A percentile compares a stretch with the other conserved stretches of the same genome.
Evolutionary conservation across 1,284 basidiomycete genomes (phyloP).

Genomic region (Phellinidium pouzarii): DNA sequence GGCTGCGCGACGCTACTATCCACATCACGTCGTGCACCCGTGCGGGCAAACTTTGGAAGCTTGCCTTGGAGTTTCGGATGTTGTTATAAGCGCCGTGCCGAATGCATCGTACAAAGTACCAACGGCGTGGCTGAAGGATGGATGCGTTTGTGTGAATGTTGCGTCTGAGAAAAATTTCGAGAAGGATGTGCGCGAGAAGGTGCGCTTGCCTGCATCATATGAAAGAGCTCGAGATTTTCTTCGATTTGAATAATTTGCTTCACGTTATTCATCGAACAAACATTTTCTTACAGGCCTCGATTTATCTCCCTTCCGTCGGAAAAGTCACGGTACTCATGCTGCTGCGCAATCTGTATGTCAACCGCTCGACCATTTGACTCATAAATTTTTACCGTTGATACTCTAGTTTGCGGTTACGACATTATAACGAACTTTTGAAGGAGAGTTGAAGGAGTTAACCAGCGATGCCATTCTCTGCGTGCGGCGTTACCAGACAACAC

Average conservation of each 20-base stretch:
- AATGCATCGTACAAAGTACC: constrained; percentile 83
- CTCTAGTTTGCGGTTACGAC: constrained; percentile 62
- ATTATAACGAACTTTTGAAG: constrained; percentile 46
- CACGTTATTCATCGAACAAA: too few species aligned
- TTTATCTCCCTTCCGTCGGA: constrained; percentile 91
- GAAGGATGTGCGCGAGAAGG: constrained; percentile 86
- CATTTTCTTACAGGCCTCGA: constrained; percentile 56
- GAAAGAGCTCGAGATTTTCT: too few species aligned
- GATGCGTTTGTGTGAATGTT: constrained; percentile 90
- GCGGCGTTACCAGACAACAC: not conserved
- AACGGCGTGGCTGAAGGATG: constrained; percentile 86
- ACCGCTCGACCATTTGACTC: not conserved
- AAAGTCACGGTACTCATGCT: constrained; percentile 98
- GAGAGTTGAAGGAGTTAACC: constrained; percentile 9
- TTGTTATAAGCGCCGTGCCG: constrained; percentile 89
- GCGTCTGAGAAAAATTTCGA: constrained; percentile 97
- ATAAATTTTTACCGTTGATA: constrained; percentile 4
- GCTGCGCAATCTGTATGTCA: constrained; percentile 80
- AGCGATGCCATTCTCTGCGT: not conserved
- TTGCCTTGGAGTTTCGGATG: constrained; percentile 78
- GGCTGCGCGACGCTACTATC: constrained; percentile 53
- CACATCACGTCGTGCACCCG: constrained; percentile 78
- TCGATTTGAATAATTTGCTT: too few species aligned
- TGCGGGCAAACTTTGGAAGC: constrained; percentile 63
- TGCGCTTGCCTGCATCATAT: too few species aligned